Evolutionary conservation across 2,329 filamentous ascomycete species (phyloP).

Genomic region (Whalleya microplaca): DNA sequence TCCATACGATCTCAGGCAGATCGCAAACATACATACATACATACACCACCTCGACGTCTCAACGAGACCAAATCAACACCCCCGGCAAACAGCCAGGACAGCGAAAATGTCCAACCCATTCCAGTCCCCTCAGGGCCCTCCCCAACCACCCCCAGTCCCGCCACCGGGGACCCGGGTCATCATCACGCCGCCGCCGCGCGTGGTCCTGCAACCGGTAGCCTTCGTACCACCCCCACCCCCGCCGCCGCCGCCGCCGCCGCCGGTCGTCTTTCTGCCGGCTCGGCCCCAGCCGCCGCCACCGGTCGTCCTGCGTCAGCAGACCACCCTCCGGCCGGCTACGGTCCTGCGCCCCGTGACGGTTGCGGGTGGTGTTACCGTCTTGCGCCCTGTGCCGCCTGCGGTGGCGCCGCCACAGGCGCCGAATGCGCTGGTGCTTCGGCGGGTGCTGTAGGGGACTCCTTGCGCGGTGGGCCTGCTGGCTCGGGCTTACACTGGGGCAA

Average conservation of each 20-base stretch:
- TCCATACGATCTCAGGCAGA: too few relatives aligned
- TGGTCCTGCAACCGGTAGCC: background rate
- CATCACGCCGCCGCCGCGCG: slow-evolving; percentile 6
- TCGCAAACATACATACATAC: too few relatives aligned
- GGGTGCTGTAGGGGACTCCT: slow-evolving; percentile 3
- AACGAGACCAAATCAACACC: too few relatives aligned
- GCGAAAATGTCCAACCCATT: too few relatives aligned
- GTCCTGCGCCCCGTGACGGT: background rate
- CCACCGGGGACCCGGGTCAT: slow-evolving; percentile 10
- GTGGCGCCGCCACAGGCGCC: background rate
- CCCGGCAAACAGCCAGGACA: too few relatives aligned
- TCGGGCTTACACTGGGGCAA: too few relatives aligned
- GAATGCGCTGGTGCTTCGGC: background rate
- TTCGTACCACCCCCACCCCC: too few relatives aligned
- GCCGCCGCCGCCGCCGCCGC: too few relatives aligned
- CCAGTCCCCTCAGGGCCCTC: too few relatives aligned
- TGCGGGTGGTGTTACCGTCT: slow-evolving; percentile 1
- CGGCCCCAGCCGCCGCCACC: background rate
- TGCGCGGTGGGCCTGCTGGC: too few relatives aligned
- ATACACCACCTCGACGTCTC: too few relatives aligned
- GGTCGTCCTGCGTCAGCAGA: background rate
- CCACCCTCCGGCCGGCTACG: slow-evolving; percentile 1
- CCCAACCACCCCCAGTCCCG: background rate
- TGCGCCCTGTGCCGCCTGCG: slow-evolving; percentile 1
- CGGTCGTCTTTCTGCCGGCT: background rate